Conservation (phyloP, 2,329 filamentous ascomycete genomes). For the Hypoxylon rubiginosum region DNA sequence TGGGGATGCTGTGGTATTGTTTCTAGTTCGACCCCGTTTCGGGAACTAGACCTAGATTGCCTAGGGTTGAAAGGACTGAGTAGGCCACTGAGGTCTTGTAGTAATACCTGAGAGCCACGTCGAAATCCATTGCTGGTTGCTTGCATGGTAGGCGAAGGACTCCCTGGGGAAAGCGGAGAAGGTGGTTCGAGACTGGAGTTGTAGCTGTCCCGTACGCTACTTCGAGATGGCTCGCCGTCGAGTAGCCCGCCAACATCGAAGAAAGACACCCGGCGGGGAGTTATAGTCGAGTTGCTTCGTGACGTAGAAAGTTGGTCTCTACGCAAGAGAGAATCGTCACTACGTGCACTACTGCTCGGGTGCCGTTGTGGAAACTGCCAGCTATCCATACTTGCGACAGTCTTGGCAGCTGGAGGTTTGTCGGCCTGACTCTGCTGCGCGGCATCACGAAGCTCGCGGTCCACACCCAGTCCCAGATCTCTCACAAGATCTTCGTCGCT, state of each 20-base stretch:
- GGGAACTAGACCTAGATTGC: constrained; percentile 52
- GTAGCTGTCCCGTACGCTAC: constrained; percentile 58
- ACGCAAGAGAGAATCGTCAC: constrained; percentile 61
- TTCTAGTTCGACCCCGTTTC: constrained; percentile 60
- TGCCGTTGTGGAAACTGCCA: constrained; percentile 64
- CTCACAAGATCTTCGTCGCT: constrained; percentile 92
- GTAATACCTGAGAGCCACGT: constrained; percentile 68
- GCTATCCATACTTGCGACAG: constrained; percentile 57
- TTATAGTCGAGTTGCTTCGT: constrained; percentile 58
- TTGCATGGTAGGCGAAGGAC: constrained; percentile 60
- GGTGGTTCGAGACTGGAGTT: constrained; percentile 58
- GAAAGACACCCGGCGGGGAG: constrained; percentile 77
- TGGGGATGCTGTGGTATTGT: constrained; percentile 60
- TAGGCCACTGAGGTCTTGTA: constrained; percentile 70
- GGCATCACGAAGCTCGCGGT: constrained; percentile 63
- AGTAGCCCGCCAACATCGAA: constrained; percentile 87
- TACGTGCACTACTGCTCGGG: constrained; percentile 56
- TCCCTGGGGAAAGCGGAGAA: constrained; percentile 49
- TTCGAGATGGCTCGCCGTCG: constrained; percentile 61
- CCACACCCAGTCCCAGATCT: constrained; percentile 79
- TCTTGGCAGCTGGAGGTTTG: constrained; percentile 48
- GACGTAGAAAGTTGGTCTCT: constrained; percentile 55
- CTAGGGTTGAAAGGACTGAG: constrained; percentile 58
- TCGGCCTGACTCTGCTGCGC: constrained; percentile 40
- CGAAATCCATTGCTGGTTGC: constrained; percentile 62